These are phyloP conservation scores for Sphaerulina vaccinii DNA, from an alignment of 2,329 filamentous ascomycete species.

Conservation along the genomic window DNA sequence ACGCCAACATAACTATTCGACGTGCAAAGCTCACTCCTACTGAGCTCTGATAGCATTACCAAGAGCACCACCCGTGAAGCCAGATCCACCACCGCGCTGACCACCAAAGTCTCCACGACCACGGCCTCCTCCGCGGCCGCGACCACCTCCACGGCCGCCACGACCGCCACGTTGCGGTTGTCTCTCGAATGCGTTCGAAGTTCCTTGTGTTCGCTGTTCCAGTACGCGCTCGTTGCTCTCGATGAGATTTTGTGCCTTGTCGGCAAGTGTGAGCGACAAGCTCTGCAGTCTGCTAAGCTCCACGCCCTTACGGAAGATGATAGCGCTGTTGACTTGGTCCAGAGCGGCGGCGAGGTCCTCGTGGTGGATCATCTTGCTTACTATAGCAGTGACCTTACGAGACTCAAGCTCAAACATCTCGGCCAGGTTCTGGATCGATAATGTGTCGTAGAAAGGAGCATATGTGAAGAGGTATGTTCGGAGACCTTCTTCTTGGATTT, in stretches of 20 bases:
- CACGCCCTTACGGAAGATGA: constrained; percentile 99
- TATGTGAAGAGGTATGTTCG: constrained; percentile 99
- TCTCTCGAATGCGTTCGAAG: constrained; percentile 90
- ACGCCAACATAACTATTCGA: neutral
- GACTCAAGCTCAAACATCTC: constrained; percentile 92
- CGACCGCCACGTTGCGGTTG: constrained; percentile 74
- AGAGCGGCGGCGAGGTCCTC: constrained; percentile 94
- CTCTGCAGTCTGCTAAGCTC: constrained; percentile 95
- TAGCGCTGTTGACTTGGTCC: constrained; percentile 94
- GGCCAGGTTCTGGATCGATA: constrained; percentile 79
- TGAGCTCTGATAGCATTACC: constrained; percentile 57
- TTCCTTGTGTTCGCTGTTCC: constrained; percentile 95
- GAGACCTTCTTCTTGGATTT: constrained; percentile 98
- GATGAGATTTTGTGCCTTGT: constrained; percentile 94
- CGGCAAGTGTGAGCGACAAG: constrained; percentile 85
- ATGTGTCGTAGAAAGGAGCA: constrained; percentile 97
- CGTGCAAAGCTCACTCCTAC: constrained; percentile 23
- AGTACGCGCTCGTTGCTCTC: constrained; percentile 97
- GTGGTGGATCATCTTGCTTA: constrained; percentile 99
- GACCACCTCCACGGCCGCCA: constrained; percentile 59
- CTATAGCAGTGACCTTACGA: constrained; percentile 87
- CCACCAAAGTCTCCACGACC: constrained; percentile 63
- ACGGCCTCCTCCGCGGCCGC: constrained; percentile 60
- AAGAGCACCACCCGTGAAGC: constrained; percentile 79
- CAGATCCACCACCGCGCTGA: constrained; percentile 45